Base-by-base conservation (phyloP, 345 rosid genomes). In the Adansonia digitata region DNA sequence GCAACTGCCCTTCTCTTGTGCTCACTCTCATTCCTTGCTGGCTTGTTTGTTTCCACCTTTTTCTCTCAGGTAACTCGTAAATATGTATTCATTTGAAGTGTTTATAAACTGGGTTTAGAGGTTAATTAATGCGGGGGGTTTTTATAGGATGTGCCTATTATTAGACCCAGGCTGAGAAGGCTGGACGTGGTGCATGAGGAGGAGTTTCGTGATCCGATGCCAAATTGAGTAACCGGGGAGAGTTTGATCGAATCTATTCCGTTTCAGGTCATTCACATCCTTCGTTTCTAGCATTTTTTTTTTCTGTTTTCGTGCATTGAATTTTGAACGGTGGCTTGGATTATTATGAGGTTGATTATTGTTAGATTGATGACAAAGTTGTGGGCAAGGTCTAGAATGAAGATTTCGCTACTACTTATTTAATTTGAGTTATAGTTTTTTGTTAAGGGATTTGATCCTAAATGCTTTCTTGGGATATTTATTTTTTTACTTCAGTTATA, bases 221-320 rank as follows among this genome's bases (percentile, higher is more conserved):
- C 91, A 5, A 79, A 84, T 77, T 96, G 97, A 42, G 78, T 72
- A 55, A 89, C 92, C 46, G 97, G 97, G 45, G 92, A 90, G 7
- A 69, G 83, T 79, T 84, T 76, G 17, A 31, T 88, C 29, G 86
- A 81, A 10, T 84, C 94, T 3, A 89, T 90, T 77, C 87, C 97
- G 1, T 92, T 85, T 86, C 97, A 92, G 94, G 97, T 90, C 2
- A 71, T 71, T 71, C 20, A 26, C 18, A 20, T 66, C 12, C 43
- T 27, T 15, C 60, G 24, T 77, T 10, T 74, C 1, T 57, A 37
- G 43, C 26, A 15, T 7, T 2, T 56, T 26, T 64, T 67, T 24
- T 26, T 26, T 31, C 39, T 20, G 31, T 11, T 40, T 64, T 24
- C 5, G 17, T 26, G 46, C 56, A 60, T 49, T 22, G 71, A 48